Conservation (phyloP, 345 rosid genomes). For the Populus alba region DNA sequence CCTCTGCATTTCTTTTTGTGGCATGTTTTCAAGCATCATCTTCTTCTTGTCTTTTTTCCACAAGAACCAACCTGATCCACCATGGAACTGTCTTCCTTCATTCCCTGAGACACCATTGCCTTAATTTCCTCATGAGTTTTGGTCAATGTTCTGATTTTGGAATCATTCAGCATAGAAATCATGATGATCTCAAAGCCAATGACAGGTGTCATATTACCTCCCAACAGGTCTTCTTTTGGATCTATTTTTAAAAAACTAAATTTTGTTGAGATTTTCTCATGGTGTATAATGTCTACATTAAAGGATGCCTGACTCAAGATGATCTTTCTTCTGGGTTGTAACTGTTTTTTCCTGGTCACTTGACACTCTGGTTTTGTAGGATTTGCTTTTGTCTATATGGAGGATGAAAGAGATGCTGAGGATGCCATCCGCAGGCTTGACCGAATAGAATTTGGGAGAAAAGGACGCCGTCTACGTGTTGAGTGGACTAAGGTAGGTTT, state of each 20-base stretch:
- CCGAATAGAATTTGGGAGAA: constrained; percentile 63
- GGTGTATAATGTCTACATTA: not conserved
- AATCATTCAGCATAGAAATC: constrained; percentile 49
- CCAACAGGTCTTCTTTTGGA: constrained; percentile 33
- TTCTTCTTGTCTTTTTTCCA: constrained; percentile 51
- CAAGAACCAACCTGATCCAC: constrained; percentile 47
- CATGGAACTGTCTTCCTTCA: constrained; percentile 51
- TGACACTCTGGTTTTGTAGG: constrained; percentile 36
- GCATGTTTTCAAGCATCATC: constrained; percentile 50
- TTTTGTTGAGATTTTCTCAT: not conserved
- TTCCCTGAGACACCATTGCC: constrained; percentile 51
- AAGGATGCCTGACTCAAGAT: not conserved
- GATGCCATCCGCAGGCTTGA: constrained; percentile 87
- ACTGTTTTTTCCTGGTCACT: not conserved
- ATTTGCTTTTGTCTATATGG: constrained; percentile 87
- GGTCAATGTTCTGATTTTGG: constrained; percentile 53
- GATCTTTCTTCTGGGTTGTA: not conserved
- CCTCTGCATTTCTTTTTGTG: constrained; percentile 48
- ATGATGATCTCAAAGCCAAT: constrained; percentile 49
- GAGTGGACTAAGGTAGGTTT: constrained; percentile 80
- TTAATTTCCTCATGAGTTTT: constrained; percentile 64
- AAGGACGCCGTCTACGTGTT: constrained; percentile 83
- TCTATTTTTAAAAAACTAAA: not conserved
- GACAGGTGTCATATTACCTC: not conserved
- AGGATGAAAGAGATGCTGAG: constrained; percentile 87